Percentiles rank a stretch among this genome's conserved stretches.
Conservation (phyloP, 768 basidiomycete species). For the Dictyophora rubrovolvata region DNA sequence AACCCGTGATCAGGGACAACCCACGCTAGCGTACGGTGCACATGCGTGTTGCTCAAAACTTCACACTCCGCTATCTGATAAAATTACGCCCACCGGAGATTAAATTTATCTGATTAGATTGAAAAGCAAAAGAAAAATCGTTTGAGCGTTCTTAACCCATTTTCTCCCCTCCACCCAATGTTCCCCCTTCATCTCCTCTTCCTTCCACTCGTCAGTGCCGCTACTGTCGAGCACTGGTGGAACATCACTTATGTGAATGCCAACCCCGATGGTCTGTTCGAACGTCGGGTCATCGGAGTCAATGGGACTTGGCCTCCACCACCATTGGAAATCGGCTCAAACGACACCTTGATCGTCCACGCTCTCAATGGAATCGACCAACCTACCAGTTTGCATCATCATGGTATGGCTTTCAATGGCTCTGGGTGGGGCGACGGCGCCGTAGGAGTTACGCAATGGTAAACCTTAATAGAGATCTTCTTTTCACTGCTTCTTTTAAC, state of each 20-base stretch:
- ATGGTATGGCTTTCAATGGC: conserved; percentile 91
- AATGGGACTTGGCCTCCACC: conserved; percentile 97
- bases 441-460: conserved; percentile 76
- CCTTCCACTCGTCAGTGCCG: neutral
- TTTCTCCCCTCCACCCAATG: conserved; percentile 38
- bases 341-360: conserved; percentile 71
- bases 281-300: conserved; percentile 74
- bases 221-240: conserved; percentile 42
- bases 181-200: conserved; percentile 26
- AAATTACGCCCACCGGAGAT: neutral
- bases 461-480: conserved; percentile 9
- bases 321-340: conserved; percentile 58
- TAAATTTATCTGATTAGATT: neutral
- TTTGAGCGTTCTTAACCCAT: neutral
- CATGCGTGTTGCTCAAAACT: neutral
- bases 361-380: conserved; percentile 59
- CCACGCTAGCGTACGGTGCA: neutral
- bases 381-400: conserved; percentile 74
- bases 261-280: conserved; percentile 76
- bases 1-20: neutral
- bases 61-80: neutral
- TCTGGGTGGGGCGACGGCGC: conserved; percentile 89
- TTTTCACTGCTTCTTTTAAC: neutral
- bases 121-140: neutral
- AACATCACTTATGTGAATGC: conserved; percentile 79